These are phyloP conservation scores for Nigrospora oryzae DNA, from an alignment of 2,329 filamentous ascomycete species.

Conservation along the genomic window DNA sequence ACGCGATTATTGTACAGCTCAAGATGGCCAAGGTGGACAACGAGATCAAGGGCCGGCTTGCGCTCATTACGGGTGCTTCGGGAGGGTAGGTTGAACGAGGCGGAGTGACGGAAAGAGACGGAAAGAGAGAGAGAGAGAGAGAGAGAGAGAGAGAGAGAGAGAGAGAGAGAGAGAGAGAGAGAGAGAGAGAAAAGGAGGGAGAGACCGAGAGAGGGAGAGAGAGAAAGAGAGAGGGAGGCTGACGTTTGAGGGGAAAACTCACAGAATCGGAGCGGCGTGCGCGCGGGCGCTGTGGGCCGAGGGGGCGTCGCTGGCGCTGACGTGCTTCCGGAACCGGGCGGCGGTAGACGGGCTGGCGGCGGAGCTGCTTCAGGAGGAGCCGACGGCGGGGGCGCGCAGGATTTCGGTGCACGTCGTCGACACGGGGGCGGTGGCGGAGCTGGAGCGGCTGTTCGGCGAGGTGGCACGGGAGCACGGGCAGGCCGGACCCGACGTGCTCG, in stretches of 20 bases:
- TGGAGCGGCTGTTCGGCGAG: conserved; percentile 44
- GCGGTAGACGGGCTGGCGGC: conserved; percentile 16
- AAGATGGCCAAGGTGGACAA: conserved; percentile 21
- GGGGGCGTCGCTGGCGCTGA: conserved; percentile 23
- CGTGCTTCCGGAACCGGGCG: conserved; percentile 18
- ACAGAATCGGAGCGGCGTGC: conserved; percentile 23
- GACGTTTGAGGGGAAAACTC: conserved; percentile 2
- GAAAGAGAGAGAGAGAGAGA: too few species aligned
- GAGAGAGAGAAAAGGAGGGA: too few species aligned
- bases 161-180: background rate
- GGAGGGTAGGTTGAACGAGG: conserved; percentile 17
- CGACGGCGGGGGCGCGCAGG: conserved; percentile 17
- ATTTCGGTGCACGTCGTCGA: conserved; percentile 51
- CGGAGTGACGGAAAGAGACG: too few species aligned
- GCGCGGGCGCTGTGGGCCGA: conserved; percentile 22
- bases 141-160: background rate
- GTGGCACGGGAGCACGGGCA: conserved; percentile 43
- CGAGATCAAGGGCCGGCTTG: conserved; percentile 21
- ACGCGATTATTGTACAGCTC: too few species aligned
- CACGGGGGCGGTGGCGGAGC: conserved; percentile 42
- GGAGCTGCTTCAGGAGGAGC: conserved; percentile 11
- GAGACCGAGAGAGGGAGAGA: too few species aligned
- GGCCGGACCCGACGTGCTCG: conserved; percentile 48
- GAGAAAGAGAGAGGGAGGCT: background rate
- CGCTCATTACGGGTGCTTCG: conserved; percentile 25